Percentiles rank a stretch among this genome's conserved stretches.
Conservation (phyloP, 2,329 filamentous ascomycete genomes). For the Botrytis tulipae region DNA sequence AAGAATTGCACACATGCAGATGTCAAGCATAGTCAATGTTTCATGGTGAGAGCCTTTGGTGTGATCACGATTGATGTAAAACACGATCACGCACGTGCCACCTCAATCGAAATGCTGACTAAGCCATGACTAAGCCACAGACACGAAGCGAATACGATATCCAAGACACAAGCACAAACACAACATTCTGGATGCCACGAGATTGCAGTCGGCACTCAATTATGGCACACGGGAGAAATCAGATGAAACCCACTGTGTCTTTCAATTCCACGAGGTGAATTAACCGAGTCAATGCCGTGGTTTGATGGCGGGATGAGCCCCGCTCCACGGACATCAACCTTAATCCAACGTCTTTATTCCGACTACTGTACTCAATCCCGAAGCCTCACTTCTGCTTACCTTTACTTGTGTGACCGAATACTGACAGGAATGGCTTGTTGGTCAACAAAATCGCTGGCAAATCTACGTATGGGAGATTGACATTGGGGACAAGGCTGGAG, state of each 20-base stretch:
- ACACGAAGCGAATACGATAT: not conserved
- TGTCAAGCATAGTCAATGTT: not conserved
- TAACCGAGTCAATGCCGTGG: not conserved
- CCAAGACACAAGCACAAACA: not conserved
- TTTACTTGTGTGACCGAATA: not conserved
- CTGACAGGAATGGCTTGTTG: fast-evolving
- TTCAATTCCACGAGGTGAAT: not conserved
- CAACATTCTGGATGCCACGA: not conserved
- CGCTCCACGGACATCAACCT: not conserved
- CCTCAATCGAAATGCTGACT: not conserved
- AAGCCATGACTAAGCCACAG: not conserved
- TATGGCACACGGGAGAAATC: not conserved
- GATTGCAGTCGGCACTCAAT: not conserved
- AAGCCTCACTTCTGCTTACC: not conserved
- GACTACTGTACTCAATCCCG: not conserved
- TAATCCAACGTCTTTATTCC: not conserved
- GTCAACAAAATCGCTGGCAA: not conserved
- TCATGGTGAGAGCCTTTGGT: not conserved
- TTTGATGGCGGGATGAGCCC: not conserved
- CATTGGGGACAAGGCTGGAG: not conserved
- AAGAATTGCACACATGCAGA: not conserved
- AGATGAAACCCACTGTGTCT: not conserved
- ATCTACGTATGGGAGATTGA: not conserved
- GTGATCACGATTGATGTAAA: not conserved
- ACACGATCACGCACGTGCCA: not conserved